Conservation (phyloP, 1,284 basidiomycete species). For the Ustilago lituana region DNA sequence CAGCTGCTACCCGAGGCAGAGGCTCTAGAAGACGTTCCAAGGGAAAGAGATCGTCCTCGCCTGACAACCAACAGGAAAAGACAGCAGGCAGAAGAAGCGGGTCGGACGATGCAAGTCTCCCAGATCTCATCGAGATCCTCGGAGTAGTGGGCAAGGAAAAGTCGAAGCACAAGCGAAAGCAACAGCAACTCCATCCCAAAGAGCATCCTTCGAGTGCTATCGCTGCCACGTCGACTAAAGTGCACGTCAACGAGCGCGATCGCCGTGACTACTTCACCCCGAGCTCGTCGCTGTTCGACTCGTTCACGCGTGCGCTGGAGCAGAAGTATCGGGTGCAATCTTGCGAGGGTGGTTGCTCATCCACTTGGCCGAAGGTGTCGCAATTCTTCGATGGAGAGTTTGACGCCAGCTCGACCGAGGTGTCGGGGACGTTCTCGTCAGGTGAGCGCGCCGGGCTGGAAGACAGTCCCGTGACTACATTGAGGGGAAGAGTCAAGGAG, state of each 20-base stretch:
- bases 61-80: background rate
- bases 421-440: background rate
- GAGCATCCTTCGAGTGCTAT: slow-evolving; percentile 6
- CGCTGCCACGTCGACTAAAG: slow-evolving; percentile 9
- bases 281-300: slow-evolving; percentile 59
- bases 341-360: slow-evolving; percentile 6
- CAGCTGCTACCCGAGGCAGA: background rate
- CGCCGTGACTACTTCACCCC: slow-evolving; percentile 67
- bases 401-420: background rate
- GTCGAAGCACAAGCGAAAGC: slow-evolving; percentile 67
- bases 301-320: slow-evolving; percentile 48
- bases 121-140: slow-evolving; percentile 65
- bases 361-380: slow-evolving; percentile 17
- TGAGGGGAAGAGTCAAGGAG: slow-evolving; percentile 22
- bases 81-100: background rate
- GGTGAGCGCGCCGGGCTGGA: background rate
- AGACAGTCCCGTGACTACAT: slow-evolving; percentile 9
- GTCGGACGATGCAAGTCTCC: slow-evolving; percentile 2
- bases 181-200: slow-evolving; percentile 26
- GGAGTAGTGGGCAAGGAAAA: slow-evolving; percentile 67
- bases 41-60: slow-evolving; percentile 1
- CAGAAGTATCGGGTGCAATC: slow-evolving; percentile 46
- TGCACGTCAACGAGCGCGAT: slow-evolving; percentile 67
- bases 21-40: slow-evolving; percentile 4
- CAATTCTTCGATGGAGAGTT: slow-evolving; percentile 11